These are phyloP conservation scores for Hypoxylon intermedium DNA, from an alignment of 495 filamentous ascomycete genomes.

Conservation along the genomic window DNA sequence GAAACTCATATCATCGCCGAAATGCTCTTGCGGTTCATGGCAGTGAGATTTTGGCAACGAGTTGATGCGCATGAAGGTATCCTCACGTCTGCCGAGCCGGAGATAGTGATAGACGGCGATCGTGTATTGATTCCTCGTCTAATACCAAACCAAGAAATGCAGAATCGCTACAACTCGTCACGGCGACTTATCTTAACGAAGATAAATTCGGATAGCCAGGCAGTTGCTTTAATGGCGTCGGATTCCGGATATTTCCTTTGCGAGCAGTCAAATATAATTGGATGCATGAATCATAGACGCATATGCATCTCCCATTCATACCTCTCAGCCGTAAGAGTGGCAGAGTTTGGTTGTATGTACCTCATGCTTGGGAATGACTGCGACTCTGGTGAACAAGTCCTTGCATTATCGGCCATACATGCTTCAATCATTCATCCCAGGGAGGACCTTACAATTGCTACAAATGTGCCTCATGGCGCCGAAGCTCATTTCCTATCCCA, in stretches of 20 bases:
- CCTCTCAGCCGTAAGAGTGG: not conserved
- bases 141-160: constrained; percentile 29
- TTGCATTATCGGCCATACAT: constrained; percentile 1
- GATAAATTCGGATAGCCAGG: not conserved
- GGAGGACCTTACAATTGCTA: not conserved
- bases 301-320: constrained; percentile 2
- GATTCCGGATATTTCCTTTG: not conserved
- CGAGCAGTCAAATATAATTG: not conserved
- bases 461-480: not conserved
- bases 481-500: not conserved
- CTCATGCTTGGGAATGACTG: constrained; percentile 1
- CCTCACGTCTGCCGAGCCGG: constrained; percentile 3
- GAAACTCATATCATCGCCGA: not conserved
- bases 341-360: not conserved
- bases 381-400: not conserved
- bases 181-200: constrained; percentile 22
- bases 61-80: not conserved
- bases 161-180: constrained; percentile 50
- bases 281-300: too few relatives aligned
- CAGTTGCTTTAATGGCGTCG: not conserved
- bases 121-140: constrained; percentile 43
- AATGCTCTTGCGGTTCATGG: constrained; percentile 1
- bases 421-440: not conserved
- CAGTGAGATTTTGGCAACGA: not conserved
- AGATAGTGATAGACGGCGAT: constrained; percentile 5